Conservation (phyloP, 768 basidiomycete species). For the Leccinum fibrillosum region DNA sequence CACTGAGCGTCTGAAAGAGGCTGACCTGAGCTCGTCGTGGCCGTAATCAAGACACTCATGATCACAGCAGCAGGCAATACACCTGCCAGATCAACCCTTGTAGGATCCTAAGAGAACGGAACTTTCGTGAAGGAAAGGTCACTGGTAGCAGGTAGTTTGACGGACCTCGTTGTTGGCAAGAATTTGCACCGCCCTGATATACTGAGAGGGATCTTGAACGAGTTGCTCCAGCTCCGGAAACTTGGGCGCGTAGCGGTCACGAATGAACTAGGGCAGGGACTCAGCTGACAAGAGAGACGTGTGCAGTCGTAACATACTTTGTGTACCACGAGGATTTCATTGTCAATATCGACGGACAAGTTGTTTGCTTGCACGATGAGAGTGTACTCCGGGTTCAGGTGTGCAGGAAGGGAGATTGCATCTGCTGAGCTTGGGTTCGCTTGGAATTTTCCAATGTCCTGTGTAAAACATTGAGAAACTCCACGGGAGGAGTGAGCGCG, state of each 20-base stretch:
- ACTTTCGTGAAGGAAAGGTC: not conserved
- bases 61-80: constrained; percentile 84
- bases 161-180: constrained; percentile 80
- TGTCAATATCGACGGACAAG: constrained; percentile 95
- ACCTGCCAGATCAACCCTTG: constrained; percentile 77
- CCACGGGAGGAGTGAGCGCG: not conserved
- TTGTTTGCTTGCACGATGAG: constrained; percentile 98
- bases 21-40: constrained; percentile 85
- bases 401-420: constrained; percentile 74
- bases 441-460: constrained; percentile 92
- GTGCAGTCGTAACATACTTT: constrained; percentile 52
- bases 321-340: constrained; percentile 95
- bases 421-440: constrained; percentile 75
- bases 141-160: not conserved
- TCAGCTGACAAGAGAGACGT: constrained; percentile 8
- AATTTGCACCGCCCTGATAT: constrained; percentile 85
- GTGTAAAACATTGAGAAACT: not conserved
- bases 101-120: constrained; percentile 59
- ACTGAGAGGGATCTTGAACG: constrained; percentile 87
- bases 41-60: constrained; percentile 95
- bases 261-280: constrained; percentile 68
- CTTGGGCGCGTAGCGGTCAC: constrained; percentile 92
- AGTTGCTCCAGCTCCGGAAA: constrained; percentile 98
- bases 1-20: constrained; percentile 68
- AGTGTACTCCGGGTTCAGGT: constrained; percentile 92